phyloP scores from a whole-genome alignment of 2,329 filamentous ascomycete genomes.

The Penicillium sumatraense region DNA sequence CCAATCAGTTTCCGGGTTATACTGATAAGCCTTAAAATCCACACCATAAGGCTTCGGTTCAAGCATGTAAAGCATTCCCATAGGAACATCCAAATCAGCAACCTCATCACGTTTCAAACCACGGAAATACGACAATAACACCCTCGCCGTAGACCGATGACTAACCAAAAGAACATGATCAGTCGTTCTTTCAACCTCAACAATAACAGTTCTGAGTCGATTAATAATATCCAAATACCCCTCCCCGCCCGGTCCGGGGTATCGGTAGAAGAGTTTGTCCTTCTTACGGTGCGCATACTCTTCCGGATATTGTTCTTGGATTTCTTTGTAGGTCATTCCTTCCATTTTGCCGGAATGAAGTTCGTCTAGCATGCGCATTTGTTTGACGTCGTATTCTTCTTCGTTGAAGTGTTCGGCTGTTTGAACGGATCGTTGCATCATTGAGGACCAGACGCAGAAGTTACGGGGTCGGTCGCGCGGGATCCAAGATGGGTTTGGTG shows the following conservation, averaged over 20 bases:
- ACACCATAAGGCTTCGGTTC: constrained; percentile 98
- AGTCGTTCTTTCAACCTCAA: constrained; percentile 95
- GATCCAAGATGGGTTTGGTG: constrained; percentile 82
- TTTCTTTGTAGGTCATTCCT: constrained; percentile 92
- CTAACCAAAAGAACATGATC: constrained; percentile 93
- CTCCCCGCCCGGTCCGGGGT: constrained; percentile 93
- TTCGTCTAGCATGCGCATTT: constrained; percentile 98
- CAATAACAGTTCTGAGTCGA: constrained; percentile 90
- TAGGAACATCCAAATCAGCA: constrained; percentile 88
- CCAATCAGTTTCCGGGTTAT: constrained; percentile 75
- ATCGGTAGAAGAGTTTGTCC: constrained; percentile 95
- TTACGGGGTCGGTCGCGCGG: constrained; percentile 70
- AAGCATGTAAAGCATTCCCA: constrained; percentile 92
- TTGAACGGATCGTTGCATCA: constrained; percentile 88
- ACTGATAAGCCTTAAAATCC: constrained; percentile 93
- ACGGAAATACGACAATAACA: constrained; percentile 95
- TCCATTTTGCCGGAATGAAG: constrained; percentile 92
- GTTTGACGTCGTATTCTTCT: constrained; percentile 94
- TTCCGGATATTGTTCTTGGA: constrained; percentile 74
- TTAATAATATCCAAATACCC: constrained; percentile 97
- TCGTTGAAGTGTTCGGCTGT: constrained; percentile 92
- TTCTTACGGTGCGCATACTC: constrained; percentile 79
- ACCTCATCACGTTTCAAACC: constrained; percentile 89
- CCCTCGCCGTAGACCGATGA: constrained; percentile 88
- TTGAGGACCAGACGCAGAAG: constrained; percentile 98